A percentile compares a stretch with the other conserved stretches of the same genome.
phyloP scores from a whole-genome alignment of 2,329 filamentous ascomycete genomes.

The Diaporthe capsici region DNA sequence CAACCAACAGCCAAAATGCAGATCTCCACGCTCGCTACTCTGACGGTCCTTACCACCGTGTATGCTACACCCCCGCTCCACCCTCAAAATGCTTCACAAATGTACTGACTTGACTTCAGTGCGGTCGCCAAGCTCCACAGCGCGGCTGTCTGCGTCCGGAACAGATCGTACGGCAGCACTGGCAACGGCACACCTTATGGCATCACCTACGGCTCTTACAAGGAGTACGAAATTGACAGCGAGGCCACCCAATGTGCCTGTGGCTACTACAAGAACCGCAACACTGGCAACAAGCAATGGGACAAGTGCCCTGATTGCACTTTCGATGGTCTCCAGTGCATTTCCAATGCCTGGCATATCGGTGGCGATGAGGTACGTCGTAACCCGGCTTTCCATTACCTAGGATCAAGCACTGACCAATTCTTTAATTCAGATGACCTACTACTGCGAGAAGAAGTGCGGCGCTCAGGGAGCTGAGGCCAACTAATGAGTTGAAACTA shows the following conservation, averaged over 20 bases:
- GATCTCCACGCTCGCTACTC: slow-evolving; percentile 16
- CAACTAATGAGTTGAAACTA: slow-evolving; percentile 11
- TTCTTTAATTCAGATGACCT: slow-evolving; percentile 37
- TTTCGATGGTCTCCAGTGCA: slow-evolving; percentile 39
- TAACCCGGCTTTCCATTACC: background rate
- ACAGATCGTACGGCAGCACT: background rate
- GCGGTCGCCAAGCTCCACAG: slow-evolving; percentile 9
- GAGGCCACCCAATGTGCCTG: slow-evolving; percentile 41
- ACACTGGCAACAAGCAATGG: slow-evolving; percentile 44
- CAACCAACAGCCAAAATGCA: background rate
- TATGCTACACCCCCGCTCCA: background rate
- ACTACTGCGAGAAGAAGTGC: slow-evolving; percentile 43
- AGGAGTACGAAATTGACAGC: background rate
- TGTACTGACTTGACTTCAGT: background rate
- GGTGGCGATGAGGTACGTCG: slow-evolving; percentile 40
- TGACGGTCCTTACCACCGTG: background rate
- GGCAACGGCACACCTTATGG: slow-evolving; percentile 5
- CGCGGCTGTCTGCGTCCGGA: slow-evolving; percentile 2
- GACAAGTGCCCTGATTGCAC: slow-evolving; percentile 43
- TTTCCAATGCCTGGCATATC: slow-evolving; percentile 39
- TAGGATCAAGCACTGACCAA: background rate
- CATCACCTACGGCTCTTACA: background rate
- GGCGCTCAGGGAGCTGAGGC: slow-evolving; percentile 40
- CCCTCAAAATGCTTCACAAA: background rate
- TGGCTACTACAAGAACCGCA: slow-evolving; percentile 38